Base-by-base conservation (phyloP, 2,329 filamentous ascomycete species). In the Phialocephala sp. region DNA sequence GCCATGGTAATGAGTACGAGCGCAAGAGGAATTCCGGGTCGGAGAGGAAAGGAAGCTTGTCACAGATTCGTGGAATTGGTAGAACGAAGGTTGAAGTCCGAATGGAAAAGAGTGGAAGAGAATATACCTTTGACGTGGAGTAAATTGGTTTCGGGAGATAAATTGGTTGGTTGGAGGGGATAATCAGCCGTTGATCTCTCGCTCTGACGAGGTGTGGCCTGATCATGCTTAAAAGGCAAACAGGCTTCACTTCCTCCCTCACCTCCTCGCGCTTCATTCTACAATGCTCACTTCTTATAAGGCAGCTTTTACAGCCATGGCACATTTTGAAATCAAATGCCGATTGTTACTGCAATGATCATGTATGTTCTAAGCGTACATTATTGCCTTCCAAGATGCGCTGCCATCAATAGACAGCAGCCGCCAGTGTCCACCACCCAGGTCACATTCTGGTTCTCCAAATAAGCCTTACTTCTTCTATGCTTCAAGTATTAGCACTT, bases 1-100 rank as follows among this genome's bases (percentile, higher is more conserved):
- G 76, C 82, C 84, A 86, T 86, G 24, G 45, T 27, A 35, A 11
- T 12, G 41, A 45, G 11, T 22, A 18, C n/a, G 15, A 8, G 20
- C 50, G 50, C 50, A 54, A 18, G 20, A 54, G 45, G 27, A 11
- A n/a, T 20, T 50, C 22, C 18, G n/a, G 45, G 9, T 24, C 45
- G 45, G 18, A 50, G 45, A 18, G 18, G 45, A 22, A 14, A 2
- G n/a, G 45, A 11, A 11, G 43, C 43, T 18, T 50, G 8, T 50
- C 6, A 6, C 6, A 24, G 18, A 5, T n/a, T 45, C 20, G 20
- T 32, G 4, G 8, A 35, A 32, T 14, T 18, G 22, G 11, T 54
- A 14, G 50, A 27, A 18, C 3, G 18, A 54, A 12, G 22, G 22
- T 15, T 15, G 50, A 27, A 54, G 50, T 20, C 32, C 3, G 24